Percentiles rank a stretch among this genome's conserved stretches.
Conservation (phyloP, 495 filamentous ascomycete genomes). For the Melanomma pulvis-pyrius region DNA sequence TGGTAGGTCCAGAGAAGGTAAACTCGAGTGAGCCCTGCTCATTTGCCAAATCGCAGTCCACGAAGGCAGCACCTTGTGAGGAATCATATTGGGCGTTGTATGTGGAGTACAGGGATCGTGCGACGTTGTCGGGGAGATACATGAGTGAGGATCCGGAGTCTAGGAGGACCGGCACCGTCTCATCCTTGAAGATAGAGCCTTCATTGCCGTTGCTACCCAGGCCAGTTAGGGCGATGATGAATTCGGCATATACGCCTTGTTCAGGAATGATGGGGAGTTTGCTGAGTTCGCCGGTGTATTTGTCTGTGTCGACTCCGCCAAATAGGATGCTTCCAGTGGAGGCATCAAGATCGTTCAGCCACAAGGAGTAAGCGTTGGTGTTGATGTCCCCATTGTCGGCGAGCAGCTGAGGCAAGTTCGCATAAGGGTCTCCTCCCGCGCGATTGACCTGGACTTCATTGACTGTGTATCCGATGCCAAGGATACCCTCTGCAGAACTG, state of each 20-base stretch:
- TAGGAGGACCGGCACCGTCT: constrained; percentile 71
- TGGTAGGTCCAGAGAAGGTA: constrained; percentile 72
- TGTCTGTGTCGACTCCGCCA: constrained; percentile 83
- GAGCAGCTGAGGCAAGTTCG: constrained; percentile 78
- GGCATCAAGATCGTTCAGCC: constrained; percentile 77
- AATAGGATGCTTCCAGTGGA: constrained; percentile 82
- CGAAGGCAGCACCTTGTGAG: constrained; percentile 62
- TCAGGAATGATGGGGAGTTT: constrained; percentile 68
- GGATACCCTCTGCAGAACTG: constrained; percentile 72
- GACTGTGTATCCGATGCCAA: constrained; percentile 84
- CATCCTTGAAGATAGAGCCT: constrained; percentile 54
- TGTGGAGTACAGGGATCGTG: constrained; percentile 62
- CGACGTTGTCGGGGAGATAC: constrained; percentile 77
- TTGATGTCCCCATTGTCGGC: constrained; percentile 69
- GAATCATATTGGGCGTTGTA: constrained; percentile 67
- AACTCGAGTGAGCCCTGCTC: constrained; percentile 57
- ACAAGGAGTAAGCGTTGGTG: constrained; percentile 83
- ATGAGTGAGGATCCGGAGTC: constrained; percentile 92
- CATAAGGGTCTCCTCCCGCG: constrained; percentile 62
- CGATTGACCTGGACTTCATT: constrained; percentile 80
- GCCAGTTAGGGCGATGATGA: constrained; percentile 78
- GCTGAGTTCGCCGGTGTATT: constrained; percentile 70
- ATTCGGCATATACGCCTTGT: constrained; percentile 62
- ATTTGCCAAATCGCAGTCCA: constrained; percentile 71
- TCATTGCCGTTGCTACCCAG: constrained; percentile 57